Evolutionary conservation across 257 asterid species (phyloP).

Genomic region (Nemophila menziesii): DNA sequence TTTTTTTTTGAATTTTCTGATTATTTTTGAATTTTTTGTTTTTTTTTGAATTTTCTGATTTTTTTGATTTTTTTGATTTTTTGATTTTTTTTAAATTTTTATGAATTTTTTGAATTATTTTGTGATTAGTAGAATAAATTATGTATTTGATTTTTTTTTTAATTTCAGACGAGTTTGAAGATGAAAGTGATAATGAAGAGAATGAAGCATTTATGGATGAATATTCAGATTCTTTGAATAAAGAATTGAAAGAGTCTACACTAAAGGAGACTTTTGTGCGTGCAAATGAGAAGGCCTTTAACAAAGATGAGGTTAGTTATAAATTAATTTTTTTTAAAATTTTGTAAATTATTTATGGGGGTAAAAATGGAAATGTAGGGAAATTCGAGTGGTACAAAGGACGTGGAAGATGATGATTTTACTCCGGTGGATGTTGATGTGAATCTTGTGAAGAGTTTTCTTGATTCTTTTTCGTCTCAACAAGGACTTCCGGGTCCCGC

Average conservation of each 20-base stretch:
- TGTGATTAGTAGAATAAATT: neutral
- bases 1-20: too few species aligned
- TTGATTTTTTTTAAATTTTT: too few species aligned
- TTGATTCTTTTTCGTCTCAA: conserved; percentile 74
- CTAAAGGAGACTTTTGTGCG: conserved; percentile 58
- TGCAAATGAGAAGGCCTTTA: conserved; percentile 36
- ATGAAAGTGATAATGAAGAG: conserved; percentile 39
- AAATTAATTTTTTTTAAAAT: too few species aligned
- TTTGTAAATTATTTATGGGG: neutral
- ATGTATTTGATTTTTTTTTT: too few species aligned
- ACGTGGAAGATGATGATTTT: conserved; percentile 61
- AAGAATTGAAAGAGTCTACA: conserved; percentile 66
- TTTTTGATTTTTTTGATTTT: too few species aligned
- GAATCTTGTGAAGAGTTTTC: conserved; percentile 77
- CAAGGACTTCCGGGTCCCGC: conserved; percentile 95
- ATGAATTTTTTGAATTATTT: too few species aligned
- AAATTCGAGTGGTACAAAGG: conserved; percentile 38
- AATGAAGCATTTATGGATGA: conserved; percentile 54
- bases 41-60: too few species aligned
- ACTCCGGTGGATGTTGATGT: conserved; percentile 82
- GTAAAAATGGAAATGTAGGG: conserved; percentile 32
- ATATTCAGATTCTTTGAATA: conserved; percentile 58
- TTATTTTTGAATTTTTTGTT: too few species aligned
- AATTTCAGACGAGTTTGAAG: conserved; percentile 56
- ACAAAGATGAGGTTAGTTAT: conserved; percentile 51